Percentiles rank a stretch among this genome's conserved stretches.
These are phyloP conservation scores for Dionaea muscipula DNA, from an alignment of 179 eudicot species.

Conservation along the genomic window DNA sequence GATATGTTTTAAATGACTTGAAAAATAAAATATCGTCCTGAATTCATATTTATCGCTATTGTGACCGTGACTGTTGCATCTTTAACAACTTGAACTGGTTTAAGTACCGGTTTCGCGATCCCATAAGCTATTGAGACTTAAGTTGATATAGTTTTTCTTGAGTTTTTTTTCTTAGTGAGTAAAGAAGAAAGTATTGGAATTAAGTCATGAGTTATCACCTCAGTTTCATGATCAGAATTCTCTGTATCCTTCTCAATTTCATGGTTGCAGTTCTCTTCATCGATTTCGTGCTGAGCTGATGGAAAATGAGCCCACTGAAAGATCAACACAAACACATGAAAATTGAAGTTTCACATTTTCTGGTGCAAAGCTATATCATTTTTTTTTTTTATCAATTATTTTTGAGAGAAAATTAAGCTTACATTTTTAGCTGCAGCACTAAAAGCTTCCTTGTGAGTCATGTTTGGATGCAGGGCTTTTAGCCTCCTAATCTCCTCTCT, in stretches of 20 bases:
- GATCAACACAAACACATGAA: slow-evolving; percentile 1
- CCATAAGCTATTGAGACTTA: no score
- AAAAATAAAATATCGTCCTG: no score
- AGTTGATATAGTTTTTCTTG: no score
- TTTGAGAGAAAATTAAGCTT: no score
- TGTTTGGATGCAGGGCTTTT: slow-evolving; percentile 45
- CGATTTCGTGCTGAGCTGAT: slow-evolving; percentile 22
- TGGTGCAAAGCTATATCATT: no score
- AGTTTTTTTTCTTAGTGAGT: no score
- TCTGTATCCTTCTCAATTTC: slow-evolving; percentile 16
- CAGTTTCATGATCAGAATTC: slow-evolving; percentile 12
- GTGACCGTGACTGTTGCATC: no score
- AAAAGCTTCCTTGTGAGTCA: slow-evolving; percentile 89
- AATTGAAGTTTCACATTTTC: not conserved
- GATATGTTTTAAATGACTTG: slow-evolving; percentile 11
- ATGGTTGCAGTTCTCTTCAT: slow-evolving; percentile 21
- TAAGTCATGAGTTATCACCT: not conserved
- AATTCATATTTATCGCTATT: no score
- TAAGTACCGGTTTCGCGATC: no score
- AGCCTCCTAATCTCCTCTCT: slow-evolving; percentile 88
- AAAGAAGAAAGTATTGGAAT: no score
- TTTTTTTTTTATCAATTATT: no score
- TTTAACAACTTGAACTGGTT: no score
- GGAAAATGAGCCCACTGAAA: slow-evolving; percentile 78
- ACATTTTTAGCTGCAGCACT: slow-evolving; percentile 95